These are phyloP conservation scores for Hortiboletus rubellus DNA, from an alignment of 1,284 basidiomycete genomes.

Conservation along the genomic window DNA sequence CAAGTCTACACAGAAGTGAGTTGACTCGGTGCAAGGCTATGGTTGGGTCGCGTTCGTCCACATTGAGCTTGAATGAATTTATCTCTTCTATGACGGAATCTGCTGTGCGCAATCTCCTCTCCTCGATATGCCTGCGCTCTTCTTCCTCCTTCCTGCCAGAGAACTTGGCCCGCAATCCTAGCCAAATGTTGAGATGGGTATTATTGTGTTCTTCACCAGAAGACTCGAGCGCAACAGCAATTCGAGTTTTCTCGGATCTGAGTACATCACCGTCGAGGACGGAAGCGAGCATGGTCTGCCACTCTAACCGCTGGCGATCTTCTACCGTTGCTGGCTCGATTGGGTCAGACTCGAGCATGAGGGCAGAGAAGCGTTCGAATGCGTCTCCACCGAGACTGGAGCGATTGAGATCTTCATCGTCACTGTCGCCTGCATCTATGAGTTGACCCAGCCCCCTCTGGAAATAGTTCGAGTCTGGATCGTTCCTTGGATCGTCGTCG, in stretches of 20 bases:
- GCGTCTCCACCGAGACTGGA: constrained; percentile 45
- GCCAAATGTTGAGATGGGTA: constrained; percentile 76
- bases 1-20: constrained; percentile 74
- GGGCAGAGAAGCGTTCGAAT: constrained; percentile 53
- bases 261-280: constrained; percentile 92
- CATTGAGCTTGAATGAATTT: constrained; percentile 62
- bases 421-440: constrained; percentile 71
- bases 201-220: constrained; percentile 70
- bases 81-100: constrained; percentile 86
- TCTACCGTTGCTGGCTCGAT: constrained; percentile 64
- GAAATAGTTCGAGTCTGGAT: constrained; percentile 75
- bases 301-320: constrained; percentile 84
- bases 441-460: constrained; percentile 70
- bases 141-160: constrained; percentile 80
- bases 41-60: constrained; percentile 44
- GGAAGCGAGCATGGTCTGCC: constrained; percentile 93
- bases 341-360: constrained; percentile 59
- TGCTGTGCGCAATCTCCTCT: constrained; percentile 77
- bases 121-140: constrained; percentile 80
- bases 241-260: constrained; percentile 89
- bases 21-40: constrained; percentile 72
- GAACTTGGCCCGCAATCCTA: constrained; percentile 86
- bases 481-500: constrained; percentile 66
- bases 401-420: constrained; percentile 63
- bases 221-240: constrained; percentile 70